These are phyloP conservation scores for Zanthoxylum bungeanum DNA, from an alignment of 345 rosid species.

Conservation along the genomic window DNA sequence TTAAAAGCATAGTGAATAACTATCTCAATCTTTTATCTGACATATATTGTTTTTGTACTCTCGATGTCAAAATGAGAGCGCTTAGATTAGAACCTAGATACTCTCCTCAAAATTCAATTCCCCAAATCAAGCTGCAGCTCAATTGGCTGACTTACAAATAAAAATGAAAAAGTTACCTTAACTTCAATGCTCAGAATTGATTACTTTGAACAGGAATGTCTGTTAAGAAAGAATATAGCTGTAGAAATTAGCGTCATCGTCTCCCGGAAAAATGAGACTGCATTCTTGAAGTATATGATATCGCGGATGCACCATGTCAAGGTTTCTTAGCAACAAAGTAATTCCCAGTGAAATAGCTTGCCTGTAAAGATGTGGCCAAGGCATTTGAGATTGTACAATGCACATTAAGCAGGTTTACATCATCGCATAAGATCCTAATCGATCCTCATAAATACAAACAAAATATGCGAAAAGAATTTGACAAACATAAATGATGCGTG, in stretches of 20 bases:
- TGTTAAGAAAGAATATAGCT: not conserved
- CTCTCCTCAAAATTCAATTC: not conserved
- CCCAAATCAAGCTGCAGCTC: not conserved
- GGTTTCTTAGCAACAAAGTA: not conserved
- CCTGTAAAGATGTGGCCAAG: not conserved
- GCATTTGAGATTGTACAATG: not conserved
- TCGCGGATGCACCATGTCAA: not conserved
- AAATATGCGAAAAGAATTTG: not conserved
- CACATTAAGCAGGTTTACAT: not conserved
- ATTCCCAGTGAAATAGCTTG: not conserved
- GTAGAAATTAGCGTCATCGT: not conserved
- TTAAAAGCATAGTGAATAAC: not conserved
- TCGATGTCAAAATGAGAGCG: not conserved
- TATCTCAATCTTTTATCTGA: not conserved
- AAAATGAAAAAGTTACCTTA: not conserved
- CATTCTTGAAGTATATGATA: not conserved
- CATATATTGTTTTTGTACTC: not conserved
- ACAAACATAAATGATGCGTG: not conserved
- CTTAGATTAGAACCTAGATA: not conserved
- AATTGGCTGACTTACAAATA: not conserved
- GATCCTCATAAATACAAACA: not conserved
- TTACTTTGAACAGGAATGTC: not conserved
- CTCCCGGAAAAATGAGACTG: not conserved
- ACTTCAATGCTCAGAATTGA: not conserved
- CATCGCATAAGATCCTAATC: not conserved